Percentiles rank a stretch among this genome's conserved stretches.
Evolutionary conservation across 2,329 filamentous ascomycete genomes (phyloP).

Genomic region (Emericellopsis cladophorae): DNA sequence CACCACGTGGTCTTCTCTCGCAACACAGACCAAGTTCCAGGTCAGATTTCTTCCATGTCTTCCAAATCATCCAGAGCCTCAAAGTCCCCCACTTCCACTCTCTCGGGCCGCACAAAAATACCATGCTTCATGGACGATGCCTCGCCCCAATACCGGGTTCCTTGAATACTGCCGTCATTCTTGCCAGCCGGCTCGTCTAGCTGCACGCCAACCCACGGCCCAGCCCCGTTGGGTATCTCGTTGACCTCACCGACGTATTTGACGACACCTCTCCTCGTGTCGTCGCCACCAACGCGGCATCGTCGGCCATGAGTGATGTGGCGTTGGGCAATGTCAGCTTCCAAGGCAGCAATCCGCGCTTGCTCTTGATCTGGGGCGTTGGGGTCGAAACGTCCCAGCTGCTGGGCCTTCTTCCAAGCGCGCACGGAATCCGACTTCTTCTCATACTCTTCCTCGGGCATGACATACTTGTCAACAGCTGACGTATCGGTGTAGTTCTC

Average conservation of each 20-base stretch:
- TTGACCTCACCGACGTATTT: constrained; percentile 61
- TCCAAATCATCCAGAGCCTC: constrained; percentile 60
- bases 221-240: constrained; percentile 54
- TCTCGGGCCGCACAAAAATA: constrained; percentile 67
- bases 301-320: constrained; percentile 52
- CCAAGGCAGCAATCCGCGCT: constrained; percentile 55
- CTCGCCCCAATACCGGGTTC: constrained; percentile 56
- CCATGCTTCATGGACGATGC: constrained; percentile 56
- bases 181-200: constrained; percentile 73
- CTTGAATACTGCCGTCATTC: constrained; percentile 65
- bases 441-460: constrained; percentile 80
- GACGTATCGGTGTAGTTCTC: constrained; percentile 74
- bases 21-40: background rate
- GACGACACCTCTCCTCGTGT: constrained; percentile 56
- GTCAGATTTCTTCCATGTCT: constrained; percentile 61
- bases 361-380: constrained; percentile 62
- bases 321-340: constrained; percentile 56
- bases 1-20: no score
- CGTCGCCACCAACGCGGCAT: constrained; percentile 54
- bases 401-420: constrained; percentile 90
- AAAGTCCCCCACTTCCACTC: constrained; percentile 66
- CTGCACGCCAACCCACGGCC: constrained; percentile 60
- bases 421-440: constrained; percentile 78
- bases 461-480: constrained; percentile 76
- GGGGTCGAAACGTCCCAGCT: constrained; percentile 92